Base-by-base conservation (phyloP, 2,329 filamentous ascomycete genomes). In the Apiospora arundinis region DNA sequence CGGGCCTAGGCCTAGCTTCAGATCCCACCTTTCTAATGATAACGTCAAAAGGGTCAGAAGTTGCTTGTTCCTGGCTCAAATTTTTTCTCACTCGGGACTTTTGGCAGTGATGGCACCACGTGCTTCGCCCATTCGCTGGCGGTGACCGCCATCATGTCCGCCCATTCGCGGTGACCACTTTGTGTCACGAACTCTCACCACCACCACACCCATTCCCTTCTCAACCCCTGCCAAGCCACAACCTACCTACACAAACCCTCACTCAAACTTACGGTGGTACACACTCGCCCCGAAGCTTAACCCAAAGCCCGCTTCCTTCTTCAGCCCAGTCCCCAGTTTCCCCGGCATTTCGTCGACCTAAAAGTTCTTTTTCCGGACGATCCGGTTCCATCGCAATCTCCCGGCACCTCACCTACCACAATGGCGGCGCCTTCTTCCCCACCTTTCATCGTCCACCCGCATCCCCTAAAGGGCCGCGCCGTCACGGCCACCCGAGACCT, bases 381-480 rank as follows among this genome's bases (percentile, higher is more conserved):
- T n/a, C 32, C 56, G 28, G 56, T 18, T 23, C 32, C 56, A n/a
- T 40, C 18, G 32, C 7, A 14, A n/a, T 40, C 11, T 40, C 28
- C n/a, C 56, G 56, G 52, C 52, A 60, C 28, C 56, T 63, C 32
- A 63, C 28, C 28, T 52, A 63, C 56, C 32, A 40, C 52, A 21
- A 67, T 67, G 65, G n/a, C 46, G 42, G 12, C 42, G 12, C 5
- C 12, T 42, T 42, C 40, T 40, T 56, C 67, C 5, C 67, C 67
- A 40, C 46, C 46, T 52, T 69, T 52, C 46, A 11, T 52, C 28
- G 37, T 69, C 32, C 14, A n/a, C 18, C 67, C 67, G 9, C 67
- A 69, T 16, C 67, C 67, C 28, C 32, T 69, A 6, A 69, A 69
- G n/a, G 67, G 67, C 46, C 46, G 67, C 28, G 67, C 67, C n/a